Percentiles rank a stretch among this genome's conserved stretches.
phyloP scores from a whole-genome alignment of 257 asterid genomes.

The Solanum microdontum region DNA sequence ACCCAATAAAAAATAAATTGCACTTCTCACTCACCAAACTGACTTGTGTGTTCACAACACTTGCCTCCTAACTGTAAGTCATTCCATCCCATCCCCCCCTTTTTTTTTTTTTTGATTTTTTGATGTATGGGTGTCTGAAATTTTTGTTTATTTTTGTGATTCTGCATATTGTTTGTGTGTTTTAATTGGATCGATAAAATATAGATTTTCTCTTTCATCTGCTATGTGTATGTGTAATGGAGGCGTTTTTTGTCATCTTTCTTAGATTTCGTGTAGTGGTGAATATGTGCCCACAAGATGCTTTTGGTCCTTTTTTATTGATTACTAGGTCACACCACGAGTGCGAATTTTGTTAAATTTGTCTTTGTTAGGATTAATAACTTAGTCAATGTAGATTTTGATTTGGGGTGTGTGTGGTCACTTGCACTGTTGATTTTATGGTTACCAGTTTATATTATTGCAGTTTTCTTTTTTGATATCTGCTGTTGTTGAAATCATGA shows the following conservation, averaged over 20 bases:
- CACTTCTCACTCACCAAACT: background rate
- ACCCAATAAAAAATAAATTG: background rate
- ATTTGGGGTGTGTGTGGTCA: background rate
- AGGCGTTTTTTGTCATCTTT: background rate
- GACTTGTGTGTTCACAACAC: background rate
- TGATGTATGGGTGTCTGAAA: background rate
- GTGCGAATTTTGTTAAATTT: background rate
- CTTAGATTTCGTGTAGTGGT: background rate
- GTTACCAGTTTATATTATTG: background rate
- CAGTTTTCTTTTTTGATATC: background rate
- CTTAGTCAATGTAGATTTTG: background rate
- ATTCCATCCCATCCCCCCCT: slow-evolving; percentile 8
- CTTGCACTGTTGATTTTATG: background rate
- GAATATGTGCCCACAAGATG: background rate
- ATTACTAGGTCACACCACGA: background rate
- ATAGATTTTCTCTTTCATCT: background rate
- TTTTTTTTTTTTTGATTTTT: background rate
- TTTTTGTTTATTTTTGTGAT: background rate
- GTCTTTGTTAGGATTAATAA: background rate
- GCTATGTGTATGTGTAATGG: background rate
- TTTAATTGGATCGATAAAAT: background rate
- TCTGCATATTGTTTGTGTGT: background rate
- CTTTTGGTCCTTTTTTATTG: background rate
- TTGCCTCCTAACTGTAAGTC: slow-evolving; percentile 14
- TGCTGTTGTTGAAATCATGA: background rate